These are phyloP conservation scores for Trichoderma guizhouense DNA, from an alignment of 2,329 filamentous ascomycete genomes.

Conservation along the genomic window DNA sequence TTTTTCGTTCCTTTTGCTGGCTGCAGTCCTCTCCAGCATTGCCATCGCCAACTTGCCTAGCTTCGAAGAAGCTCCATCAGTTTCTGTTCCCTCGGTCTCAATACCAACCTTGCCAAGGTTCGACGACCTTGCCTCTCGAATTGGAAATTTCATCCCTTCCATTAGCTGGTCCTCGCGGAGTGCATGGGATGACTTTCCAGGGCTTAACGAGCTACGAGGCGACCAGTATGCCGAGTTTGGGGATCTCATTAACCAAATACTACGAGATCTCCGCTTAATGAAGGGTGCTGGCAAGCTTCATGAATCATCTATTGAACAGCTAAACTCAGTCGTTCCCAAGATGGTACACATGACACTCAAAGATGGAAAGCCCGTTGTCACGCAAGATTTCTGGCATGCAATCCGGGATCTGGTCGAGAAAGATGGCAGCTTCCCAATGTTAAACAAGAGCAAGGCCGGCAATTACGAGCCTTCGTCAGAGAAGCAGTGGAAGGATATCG, in stretches of 20 bases:
- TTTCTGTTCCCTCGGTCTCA: background rate
- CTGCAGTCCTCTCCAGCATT: background rate
- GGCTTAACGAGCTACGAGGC: slow-evolving; percentile 12
- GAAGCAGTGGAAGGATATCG: slow-evolving; percentile 46
- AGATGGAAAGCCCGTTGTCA: slow-evolving; percentile 52
- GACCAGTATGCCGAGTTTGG: slow-evolving; percentile 23
- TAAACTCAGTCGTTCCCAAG: slow-evolving; percentile 53
- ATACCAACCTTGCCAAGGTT: background rate
- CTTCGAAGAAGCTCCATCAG: background rate
- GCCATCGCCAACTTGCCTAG: slow-evolving; percentile 3
- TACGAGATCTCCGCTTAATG: slow-evolving; percentile 22
- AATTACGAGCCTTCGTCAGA: slow-evolving; percentile 42
- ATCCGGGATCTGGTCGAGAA: slow-evolving; percentile 52
- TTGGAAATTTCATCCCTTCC: slow-evolving; percentile 25
- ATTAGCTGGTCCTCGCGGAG: slow-evolving; percentile 28
- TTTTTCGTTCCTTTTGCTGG: background rate
- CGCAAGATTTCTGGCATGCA: slow-evolving; percentile 63
- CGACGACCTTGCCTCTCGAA: background rate
- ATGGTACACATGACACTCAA: slow-evolving; percentile 53
- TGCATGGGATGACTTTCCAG: slow-evolving; percentile 21
- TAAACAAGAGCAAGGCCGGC: slow-evolving; percentile 38
- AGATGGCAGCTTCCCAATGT: slow-evolving; percentile 46
- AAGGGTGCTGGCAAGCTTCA: slow-evolving; percentile 34
- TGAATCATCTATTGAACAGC: slow-evolving; percentile 37
- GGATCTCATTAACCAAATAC: slow-evolving; percentile 26